Conservation (phyloP, 1,284 basidiomycete genomes). For the Ustilago trichophora region DNA sequence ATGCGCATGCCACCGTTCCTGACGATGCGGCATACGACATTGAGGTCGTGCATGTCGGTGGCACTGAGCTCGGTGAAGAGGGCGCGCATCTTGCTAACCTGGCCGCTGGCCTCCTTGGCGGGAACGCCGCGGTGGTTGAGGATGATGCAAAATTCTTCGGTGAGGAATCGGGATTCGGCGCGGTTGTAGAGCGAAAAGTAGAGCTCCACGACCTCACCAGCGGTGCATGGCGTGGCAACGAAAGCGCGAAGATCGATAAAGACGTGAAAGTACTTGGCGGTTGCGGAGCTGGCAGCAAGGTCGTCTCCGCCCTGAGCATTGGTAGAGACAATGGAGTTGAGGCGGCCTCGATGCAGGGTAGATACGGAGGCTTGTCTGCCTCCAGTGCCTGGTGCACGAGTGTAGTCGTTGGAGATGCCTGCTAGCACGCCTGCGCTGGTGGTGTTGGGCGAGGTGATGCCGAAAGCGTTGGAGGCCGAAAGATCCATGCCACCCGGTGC, state of each 20-base stretch:
- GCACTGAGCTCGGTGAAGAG: constrained; percentile 87
- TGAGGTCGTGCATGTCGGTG: constrained; percentile 76
- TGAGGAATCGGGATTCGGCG: constrained; percentile 81
- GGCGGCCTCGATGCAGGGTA: constrained; percentile 3
- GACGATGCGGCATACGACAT: constrained; percentile 78
- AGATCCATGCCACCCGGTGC: constrained; percentile 47
- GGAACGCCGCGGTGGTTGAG: constrained; percentile 91
- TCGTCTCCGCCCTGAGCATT: constrained; percentile 1
- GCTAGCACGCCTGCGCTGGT: constrained; percentile 47
- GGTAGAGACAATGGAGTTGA: constrained; percentile 9
- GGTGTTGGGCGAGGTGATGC: constrained; percentile 50
- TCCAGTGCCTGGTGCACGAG: constrained; percentile 5
- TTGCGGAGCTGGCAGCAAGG: not conserved
- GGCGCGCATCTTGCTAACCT: constrained; percentile 49
- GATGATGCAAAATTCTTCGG: constrained; percentile 89
- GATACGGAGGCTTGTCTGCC: constrained; percentile 12
- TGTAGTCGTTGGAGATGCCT: constrained; percentile 26
- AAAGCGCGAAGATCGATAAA: constrained; percentile 90
- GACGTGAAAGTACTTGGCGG: constrained; percentile 72
- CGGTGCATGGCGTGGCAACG: constrained; percentile 84
- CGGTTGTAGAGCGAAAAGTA: constrained; percentile 93
- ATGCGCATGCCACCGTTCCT: constrained; percentile 86
- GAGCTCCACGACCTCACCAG: constrained; percentile 90
- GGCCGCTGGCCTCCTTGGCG: constrained; percentile 72
- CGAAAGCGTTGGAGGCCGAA: constrained; percentile 53